A percentile compares a stretch with the other conserved stretches of the same genome.
Evolutionary conservation across 148 eudicot species (phyloP).

Genomic region (Amaranthus hypochondriacus): DNA sequence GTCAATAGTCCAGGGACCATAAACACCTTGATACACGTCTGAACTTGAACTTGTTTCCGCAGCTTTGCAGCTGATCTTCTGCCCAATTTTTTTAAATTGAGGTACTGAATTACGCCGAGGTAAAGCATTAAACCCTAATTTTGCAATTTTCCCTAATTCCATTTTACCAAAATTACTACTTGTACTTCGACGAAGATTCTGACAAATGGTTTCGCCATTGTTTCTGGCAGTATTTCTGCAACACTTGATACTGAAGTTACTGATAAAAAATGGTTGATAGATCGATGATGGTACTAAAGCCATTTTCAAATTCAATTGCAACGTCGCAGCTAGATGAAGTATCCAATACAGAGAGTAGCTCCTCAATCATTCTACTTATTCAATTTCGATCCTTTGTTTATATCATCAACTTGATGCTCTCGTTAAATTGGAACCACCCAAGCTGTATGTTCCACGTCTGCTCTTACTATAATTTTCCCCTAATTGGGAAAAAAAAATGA

Average conservation of each 20-base stretch:
- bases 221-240: background rate
- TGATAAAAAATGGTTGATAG: no score
- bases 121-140: background rate
- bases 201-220: background rate
- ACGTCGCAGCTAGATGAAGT: no score
- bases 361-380: no score
- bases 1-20: constrained; percentile 85
- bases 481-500: no score
- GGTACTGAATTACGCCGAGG: background rate
- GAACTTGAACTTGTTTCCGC: constrained; percentile 8
- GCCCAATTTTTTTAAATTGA: background rate
- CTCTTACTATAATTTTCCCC: no score
- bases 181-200: background rate
- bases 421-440: no score
- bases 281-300: no score
- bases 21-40: constrained; percentile 55
- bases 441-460: no score
- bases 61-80: constrained; percentile 17
- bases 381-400: no score
- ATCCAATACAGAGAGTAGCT: no score
- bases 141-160: background rate
- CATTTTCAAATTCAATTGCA: no score
- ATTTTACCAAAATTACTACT: background rate
- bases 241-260: background rate
- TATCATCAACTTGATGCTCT: no score